A percentile compares a stretch with the other conserved stretches of the same genome.
Conservation (phyloP, 176 grass and related monocot species). For the Aechmea fasciata region DNA sequence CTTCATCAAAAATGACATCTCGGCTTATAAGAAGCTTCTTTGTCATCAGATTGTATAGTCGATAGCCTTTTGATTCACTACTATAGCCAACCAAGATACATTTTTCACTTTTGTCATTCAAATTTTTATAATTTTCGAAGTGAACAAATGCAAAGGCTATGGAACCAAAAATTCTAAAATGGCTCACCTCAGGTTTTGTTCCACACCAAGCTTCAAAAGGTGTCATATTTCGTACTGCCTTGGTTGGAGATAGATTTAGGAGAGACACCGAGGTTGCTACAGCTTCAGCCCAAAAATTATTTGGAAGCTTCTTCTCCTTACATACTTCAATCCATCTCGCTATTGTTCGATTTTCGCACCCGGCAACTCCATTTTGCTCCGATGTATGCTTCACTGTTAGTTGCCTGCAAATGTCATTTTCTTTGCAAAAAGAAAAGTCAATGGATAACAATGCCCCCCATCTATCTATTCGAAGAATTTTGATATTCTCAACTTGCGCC, state of each 20-base stretch:
- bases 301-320: neutral
- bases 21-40: slow-evolving; percentile 9
- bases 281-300: neutral
- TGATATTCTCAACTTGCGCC: neutral
- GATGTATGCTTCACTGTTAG: neutral
- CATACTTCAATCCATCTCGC: neutral
- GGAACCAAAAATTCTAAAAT: neutral
- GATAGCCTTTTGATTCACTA: slow-evolving; percentile 14
- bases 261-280: neutral
- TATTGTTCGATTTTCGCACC: neutral
- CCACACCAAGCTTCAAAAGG: slow-evolving; percentile 9
- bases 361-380: neutral
- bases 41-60: neutral
- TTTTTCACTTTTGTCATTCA: slow-evolving; percentile 1
- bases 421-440: neutral
- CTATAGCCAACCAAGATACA: slow-evolving; percentile 13
- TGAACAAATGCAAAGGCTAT: neutral
- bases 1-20: slow-evolving; percentile 13
- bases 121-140: neutral
- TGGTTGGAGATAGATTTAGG: slow-evolving; percentile 3
- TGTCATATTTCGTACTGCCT: neutral
- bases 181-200: neutral
- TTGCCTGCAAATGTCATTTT: neutral
- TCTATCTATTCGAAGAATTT: neutral
- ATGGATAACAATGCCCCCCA: neutral